phyloP scores from a whole-genome alignment of 108 stramenopile genomes.

The Fragilariopsis cylindrus region DNA sequence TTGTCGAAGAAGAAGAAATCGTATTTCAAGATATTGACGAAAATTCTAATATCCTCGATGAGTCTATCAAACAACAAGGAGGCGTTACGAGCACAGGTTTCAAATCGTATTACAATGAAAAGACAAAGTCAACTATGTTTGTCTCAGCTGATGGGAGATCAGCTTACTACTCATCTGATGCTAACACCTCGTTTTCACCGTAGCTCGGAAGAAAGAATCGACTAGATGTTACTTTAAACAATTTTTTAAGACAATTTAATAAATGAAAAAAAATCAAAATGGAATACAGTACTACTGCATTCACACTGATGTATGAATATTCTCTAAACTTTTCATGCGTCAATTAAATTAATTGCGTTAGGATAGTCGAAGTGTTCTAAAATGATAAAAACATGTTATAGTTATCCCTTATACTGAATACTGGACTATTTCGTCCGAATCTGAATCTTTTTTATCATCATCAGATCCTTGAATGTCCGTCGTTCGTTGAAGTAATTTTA shows the following conservation, averaged over 20 bases:
- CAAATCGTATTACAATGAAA: slow-evolving; percentile 62
- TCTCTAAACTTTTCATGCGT: no score
- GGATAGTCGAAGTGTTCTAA: no score
- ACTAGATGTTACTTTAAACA: neutral
- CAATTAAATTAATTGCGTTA: no score
- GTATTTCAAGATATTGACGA: slow-evolving; percentile 36
- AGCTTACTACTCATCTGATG: slow-evolving; percentile 42
- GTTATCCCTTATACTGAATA: slow-evolving; percentile 14
- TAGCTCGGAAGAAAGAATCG: slow-evolving; percentile 3
- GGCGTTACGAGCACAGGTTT: slow-evolving; percentile 41
- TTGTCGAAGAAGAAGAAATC: slow-evolving; percentile 18
- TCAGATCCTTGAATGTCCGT: slow-evolving; percentile 6
- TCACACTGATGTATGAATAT: no score
- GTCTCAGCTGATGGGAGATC: slow-evolving; percentile 33
- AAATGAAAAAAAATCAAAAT: no score
- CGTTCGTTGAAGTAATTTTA: neutral
- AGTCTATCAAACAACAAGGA: slow-evolving; percentile 38
- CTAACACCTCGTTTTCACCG: slow-evolving; percentile 16
- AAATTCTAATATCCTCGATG: slow-evolving; percentile 33
- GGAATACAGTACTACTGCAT: no score
- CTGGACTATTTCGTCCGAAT: slow-evolving; percentile 13
- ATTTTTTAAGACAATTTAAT: neutral
- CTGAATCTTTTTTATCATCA: neutral
- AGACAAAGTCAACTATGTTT: slow-evolving; percentile 71
- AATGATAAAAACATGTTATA: no score